Conservation (phyloP, 306 rosid species). For the Malus sylvestris region DNA sequence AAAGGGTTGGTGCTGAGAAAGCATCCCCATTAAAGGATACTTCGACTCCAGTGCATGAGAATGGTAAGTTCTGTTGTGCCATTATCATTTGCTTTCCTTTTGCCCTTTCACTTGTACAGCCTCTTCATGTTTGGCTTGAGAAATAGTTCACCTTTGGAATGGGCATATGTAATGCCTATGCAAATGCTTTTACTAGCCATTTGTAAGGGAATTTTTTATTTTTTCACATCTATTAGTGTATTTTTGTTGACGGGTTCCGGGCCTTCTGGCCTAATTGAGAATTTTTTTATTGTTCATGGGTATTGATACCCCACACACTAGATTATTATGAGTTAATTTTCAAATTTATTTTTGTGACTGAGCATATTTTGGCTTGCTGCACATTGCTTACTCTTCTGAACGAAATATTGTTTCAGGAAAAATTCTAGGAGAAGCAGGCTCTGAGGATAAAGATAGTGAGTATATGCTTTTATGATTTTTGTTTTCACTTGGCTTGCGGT, state of each 20-base stretch:
- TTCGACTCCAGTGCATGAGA: constrained; percentile 32
- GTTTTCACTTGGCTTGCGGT: neutral
- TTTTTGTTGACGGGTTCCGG: neutral
- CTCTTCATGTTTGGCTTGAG: neutral
- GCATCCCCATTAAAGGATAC: constrained; percentile 43
- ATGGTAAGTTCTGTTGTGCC: constrained; percentile 43
- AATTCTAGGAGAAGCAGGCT: constrained; percentile 26
- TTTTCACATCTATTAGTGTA: neutral
- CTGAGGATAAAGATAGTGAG: constrained; percentile 36
- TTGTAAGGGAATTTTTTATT: neutral
- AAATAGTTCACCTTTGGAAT: neutral
- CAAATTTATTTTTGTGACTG: neutral
- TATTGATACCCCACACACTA: neutral
- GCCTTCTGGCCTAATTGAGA: neutral
- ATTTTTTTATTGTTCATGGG: neutral
- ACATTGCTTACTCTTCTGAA: neutral
- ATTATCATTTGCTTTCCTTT: neutral
- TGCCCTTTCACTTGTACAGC: neutral
- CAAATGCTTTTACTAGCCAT: neutral
- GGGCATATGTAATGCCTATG: neutral
- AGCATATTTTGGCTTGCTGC: neutral
- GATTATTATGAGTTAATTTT: neutral
- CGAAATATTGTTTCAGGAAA: constrained; percentile 31
- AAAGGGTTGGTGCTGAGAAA: constrained; percentile 49
- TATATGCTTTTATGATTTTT: neutral